A percentile compares a stretch with the other conserved stretches of the same genome.
Evolutionary conservation across 2,329 filamentous ascomycete species (phyloP).

Genomic region (Colletotrichum sp.): DNA sequence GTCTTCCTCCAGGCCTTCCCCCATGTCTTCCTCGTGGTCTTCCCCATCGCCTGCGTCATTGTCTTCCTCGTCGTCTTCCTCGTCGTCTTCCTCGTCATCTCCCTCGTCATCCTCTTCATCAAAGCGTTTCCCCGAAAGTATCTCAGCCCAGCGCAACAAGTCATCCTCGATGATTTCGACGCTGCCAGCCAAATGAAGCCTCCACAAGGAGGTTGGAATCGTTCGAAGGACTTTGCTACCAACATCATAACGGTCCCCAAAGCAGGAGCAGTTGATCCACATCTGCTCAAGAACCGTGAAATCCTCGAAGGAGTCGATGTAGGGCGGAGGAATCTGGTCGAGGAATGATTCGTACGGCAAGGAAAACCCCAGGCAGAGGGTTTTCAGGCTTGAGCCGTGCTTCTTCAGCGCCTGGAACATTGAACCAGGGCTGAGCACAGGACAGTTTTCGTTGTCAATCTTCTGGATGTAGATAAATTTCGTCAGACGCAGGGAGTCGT

Average conservation of each 20-base stretch:
- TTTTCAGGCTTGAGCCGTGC: not conserved
- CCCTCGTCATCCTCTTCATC: not conserved
- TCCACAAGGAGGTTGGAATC: not conserved
- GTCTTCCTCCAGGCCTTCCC: not conserved
- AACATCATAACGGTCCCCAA: not conserved
- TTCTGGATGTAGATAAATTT: not conserved
- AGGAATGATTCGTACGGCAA: fast-evolving
- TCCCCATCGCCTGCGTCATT: not conserved
- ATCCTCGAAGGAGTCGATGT: fast-evolving
- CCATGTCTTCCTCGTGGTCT: not conserved
- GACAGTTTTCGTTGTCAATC: not conserved
- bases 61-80: not conserved
- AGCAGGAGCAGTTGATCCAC: not conserved
- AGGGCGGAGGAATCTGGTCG: not conserved
- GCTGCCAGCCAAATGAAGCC: not conserved
- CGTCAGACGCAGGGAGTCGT: not conserved
- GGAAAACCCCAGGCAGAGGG: fast-evolving
- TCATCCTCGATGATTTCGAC: fast-evolving
- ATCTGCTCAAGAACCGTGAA: not conserved
- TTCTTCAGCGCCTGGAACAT: not conserved
- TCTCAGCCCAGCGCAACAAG: not conserved
- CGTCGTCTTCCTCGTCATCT: not conserved
- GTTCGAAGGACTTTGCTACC: not conserved
- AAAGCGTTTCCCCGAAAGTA: not conserved
- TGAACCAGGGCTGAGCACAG: not conserved